phyloP scores from a whole-genome alignment of 148 eudicot species.

The Agrostemma githago region DNA sequence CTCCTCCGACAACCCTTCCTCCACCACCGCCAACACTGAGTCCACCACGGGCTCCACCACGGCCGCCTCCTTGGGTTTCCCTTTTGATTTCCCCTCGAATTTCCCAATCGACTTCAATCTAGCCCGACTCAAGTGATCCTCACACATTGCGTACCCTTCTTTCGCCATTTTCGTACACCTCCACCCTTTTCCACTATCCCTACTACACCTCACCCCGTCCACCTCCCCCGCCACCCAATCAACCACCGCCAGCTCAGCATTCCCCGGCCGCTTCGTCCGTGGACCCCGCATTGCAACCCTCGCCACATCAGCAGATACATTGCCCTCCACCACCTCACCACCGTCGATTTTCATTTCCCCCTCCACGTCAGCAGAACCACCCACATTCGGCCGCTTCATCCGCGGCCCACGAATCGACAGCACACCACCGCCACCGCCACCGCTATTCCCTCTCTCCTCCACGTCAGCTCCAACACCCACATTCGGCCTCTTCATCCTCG shows the following conservation, averaged over 20 bases:
- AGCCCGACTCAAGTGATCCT: background rate
- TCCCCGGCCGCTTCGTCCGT: background rate
- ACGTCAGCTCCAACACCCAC: background rate
- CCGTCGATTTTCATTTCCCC: too few relatives aligned
- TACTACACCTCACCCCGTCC: background rate
- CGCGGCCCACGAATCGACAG: background rate
- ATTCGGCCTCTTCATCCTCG: background rate
- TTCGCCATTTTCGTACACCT: background rate
- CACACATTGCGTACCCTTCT: background rate
- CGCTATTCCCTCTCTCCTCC: background rate
- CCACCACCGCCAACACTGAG: background rate
- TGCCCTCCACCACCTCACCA: too few relatives aligned
- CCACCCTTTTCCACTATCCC: slow-evolving; percentile 4
- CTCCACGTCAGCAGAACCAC: too few relatives aligned
- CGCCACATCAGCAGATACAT: too few relatives aligned
- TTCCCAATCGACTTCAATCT: background rate
- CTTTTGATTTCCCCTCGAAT: background rate
- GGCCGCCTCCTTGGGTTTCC: background rate
- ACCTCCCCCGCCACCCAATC: background rate
- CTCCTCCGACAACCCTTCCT: slow-evolving; percentile 17
- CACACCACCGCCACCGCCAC: background rate
- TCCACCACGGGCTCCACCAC: background rate
- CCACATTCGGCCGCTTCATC: background rate
- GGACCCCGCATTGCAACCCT: background rate
- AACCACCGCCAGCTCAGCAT: background rate